Evolutionary conservation across 2,329 filamentous ascomycete species (phyloP), one percentile per base, ranked within the genome.

Genomic region (Cercospora sesami): DNA sequence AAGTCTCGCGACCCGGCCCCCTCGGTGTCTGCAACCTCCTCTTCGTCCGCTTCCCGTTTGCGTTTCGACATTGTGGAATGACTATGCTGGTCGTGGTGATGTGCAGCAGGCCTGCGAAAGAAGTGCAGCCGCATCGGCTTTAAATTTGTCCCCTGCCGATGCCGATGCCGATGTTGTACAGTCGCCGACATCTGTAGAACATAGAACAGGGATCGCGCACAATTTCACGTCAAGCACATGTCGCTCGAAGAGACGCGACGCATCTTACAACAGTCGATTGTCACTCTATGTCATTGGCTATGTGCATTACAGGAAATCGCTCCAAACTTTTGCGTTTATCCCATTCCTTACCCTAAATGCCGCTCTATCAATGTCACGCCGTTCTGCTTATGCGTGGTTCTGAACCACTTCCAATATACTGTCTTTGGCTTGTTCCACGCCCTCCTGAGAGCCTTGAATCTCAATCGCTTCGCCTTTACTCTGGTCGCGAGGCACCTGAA

Each of bases 401-500:
- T 69, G 73, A 73, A 98, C 91, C 71, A 93, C 91, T 68, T 92
- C 89, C 69, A 99, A 82, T 69, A 99, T 97, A 78, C 96, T 85
- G 68, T 96, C 89, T 82, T 91, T 93, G 60, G 95, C 95, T 79
- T 91, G 86, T 80, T 97, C 92, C 42, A 96, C 88, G 12, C 92
- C 93, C 16, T 93, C 91, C 76, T 87, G 87, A 65, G 86, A 87
- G 45, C 95, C 63, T 10, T 65, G 85, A 75, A 98, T 91, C 83
- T 97, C 93, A 78, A 98, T 97, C 4, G 94, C 92, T 80, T 97
- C 93, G 21, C 84, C 86, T 73, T 83, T 81, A 59, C 83, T 83
- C 79, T 96, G 91, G 75, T 92, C 90, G 72, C 92, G 89, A 21
- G 94, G 95, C 48, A 99, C 94, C 72, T 94, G 93, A 78, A 99